Percentiles rank a stretch among this genome's conserved stretches.
phyloP scores from a whole-genome alignment of 441 rosid genomes.

The Breynia disticha region DNA sequence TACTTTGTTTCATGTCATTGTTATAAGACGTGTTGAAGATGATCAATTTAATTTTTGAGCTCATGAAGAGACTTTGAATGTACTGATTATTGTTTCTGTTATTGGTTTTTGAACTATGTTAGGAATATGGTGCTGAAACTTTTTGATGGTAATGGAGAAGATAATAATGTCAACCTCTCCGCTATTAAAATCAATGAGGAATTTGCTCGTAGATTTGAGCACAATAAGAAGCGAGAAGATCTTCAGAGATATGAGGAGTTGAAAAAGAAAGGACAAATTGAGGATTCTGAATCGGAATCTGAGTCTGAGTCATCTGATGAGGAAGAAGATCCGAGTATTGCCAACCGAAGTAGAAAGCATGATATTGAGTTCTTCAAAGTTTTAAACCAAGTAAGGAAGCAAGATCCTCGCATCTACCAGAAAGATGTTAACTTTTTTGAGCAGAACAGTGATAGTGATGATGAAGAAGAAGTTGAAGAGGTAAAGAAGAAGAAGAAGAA shows the following conservation, averaged over 20 bases:
- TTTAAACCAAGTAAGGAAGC: slow-evolving; percentile 38
- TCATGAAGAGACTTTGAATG: no score
- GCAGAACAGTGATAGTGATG: slow-evolving; percentile 26
- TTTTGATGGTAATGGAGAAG: slow-evolving; percentile 36
- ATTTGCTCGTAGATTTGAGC: slow-evolving; percentile 36
- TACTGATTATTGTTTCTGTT: no score
- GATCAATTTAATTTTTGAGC: no score
- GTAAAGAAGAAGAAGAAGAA: slow-evolving; percentile 20
- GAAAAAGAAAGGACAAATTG: slow-evolving; percentile 35
- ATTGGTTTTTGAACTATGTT: background rate
- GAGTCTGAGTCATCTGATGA: slow-evolving; percentile 18
- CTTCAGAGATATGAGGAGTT: slow-evolving; percentile 43
- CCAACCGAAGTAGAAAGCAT: slow-evolving; percentile 12
- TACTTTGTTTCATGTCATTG: no score
- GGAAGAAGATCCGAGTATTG: slow-evolving; percentile 22
- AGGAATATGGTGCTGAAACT: slow-evolving; percentile 31
- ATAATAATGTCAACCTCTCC: slow-evolving; percentile 19
- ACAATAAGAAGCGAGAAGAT: slow-evolving; percentile 63
- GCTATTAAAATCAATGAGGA: slow-evolving; percentile 44
- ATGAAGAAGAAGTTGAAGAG: slow-evolving; percentile 14
- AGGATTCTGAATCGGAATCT: slow-evolving; percentile 13
- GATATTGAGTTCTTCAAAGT: slow-evolving; percentile 36
- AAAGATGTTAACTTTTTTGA: slow-evolving; percentile 32
- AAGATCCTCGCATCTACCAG: slow-evolving; percentile 39
- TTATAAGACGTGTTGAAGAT: no score